Conservation (phyloP, 192 early-diverging fungal genomes). For the Coemansia sp. region DNA sequence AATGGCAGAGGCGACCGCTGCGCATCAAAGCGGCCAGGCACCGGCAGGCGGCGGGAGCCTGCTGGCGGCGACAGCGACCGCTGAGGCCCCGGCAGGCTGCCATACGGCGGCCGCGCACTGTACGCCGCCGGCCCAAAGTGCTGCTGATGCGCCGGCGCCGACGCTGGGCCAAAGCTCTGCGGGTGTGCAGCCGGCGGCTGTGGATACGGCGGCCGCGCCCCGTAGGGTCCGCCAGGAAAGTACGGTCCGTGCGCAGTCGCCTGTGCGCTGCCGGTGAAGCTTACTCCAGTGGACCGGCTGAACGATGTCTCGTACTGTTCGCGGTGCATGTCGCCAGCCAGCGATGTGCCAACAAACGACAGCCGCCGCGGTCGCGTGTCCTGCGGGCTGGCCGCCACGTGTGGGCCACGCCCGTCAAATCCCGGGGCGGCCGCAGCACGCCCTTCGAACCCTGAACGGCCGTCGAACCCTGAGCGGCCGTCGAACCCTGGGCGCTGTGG, state of each 20-base stretch:
- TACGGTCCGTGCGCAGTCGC: slow-evolving; percentile 33
- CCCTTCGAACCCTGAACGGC: neutral
- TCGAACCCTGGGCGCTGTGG: neutral
- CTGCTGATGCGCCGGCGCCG: slow-evolving; percentile 44
- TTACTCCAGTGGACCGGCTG: slow-evolving; percentile 41
- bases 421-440: slow-evolving; percentile 1
- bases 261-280: slow-evolving; percentile 23
- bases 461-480: neutral
- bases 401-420: slow-evolving; percentile 11
- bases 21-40: slow-evolving; percentile 20
- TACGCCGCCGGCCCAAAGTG: slow-evolving; percentile 24
- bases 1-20: slow-evolving; percentile 48
- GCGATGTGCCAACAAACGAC: slow-evolving; percentile 36
- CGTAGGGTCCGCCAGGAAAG: slow-evolving; percentile 6
- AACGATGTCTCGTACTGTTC: slow-evolving; percentile 53
- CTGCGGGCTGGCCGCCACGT: slow-evolving; percentile 9
- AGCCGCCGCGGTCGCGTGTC: slow-evolving; percentile 37
- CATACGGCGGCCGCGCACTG: slow-evolving; percentile 15
- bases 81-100: slow-evolving; percentile 16
- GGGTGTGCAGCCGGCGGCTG: slow-evolving; percentile 16
- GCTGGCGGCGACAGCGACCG: slow-evolving; percentile 45
- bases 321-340: slow-evolving; percentile 20
- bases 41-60: slow-evolving; percentile 20
- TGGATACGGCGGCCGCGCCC: slow-evolving; percentile 1
- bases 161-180: slow-evolving; percentile 24